Evolutionary conservation across 768 basidiomycete species (phyloP).

Genomic region (Candolleomyces eurysporus): DNA sequence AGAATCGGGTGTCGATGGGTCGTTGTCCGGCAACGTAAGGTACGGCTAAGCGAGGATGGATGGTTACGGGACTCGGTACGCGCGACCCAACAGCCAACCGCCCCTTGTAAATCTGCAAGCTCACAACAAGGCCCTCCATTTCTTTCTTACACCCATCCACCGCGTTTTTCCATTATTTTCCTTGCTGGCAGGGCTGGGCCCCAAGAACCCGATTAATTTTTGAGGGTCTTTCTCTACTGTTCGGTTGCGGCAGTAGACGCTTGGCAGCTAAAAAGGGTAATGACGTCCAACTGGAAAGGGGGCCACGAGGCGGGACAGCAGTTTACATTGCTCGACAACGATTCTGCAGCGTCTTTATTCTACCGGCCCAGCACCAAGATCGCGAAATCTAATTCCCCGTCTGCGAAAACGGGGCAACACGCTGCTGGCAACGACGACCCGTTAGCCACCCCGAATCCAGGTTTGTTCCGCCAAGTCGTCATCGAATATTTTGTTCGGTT

Average conservation of each 20-base stretch:
- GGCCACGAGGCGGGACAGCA: not conserved
- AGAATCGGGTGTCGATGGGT: no score
- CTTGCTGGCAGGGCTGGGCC: not conserved
- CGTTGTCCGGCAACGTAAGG: no score
- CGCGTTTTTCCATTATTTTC: not conserved
- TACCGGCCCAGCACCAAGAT: not conserved
- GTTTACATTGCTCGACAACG: slow-evolving; percentile 1
- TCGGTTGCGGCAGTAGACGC: not conserved
- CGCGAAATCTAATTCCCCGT: not conserved
- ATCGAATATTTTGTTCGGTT: not conserved
- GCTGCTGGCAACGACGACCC: no score
- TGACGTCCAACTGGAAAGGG: not conserved
- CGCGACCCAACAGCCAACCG: no score
- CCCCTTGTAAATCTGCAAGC: no score
- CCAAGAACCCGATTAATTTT: no score
- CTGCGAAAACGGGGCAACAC: no score
- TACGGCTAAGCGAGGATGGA: no score
- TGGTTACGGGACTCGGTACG: no score
- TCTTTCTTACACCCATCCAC: no score
- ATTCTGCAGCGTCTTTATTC: not conserved
- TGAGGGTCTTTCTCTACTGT: not conserved
- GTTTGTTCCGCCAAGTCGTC: not conserved
- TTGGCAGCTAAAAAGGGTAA: not conserved
- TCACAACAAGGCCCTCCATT: no score
- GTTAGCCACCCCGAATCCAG: not conserved